Base-by-base conservation (phyloP, 495 filamentous ascomycete species). In the Chaetomidium leptoderma region DNA sequence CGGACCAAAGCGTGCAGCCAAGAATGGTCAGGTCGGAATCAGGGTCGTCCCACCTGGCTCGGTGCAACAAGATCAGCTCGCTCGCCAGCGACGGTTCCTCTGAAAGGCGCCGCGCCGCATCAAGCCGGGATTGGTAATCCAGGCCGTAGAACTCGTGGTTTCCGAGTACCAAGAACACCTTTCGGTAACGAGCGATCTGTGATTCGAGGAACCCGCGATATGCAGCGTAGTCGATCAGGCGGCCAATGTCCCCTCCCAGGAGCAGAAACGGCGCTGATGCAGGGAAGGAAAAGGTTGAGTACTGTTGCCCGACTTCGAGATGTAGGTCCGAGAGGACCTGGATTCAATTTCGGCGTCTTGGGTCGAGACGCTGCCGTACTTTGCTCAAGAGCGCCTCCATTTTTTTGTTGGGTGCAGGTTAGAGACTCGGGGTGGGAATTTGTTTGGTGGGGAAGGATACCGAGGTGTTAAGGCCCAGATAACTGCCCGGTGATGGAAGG, bases 251-350 rank as follows among this genome's bases (percentile, higher is more conserved):
- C 14, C 83, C 82, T 0, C 77, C 80, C 0, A 86, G 73, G 24
- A 85, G 72, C 6, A 86, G 74, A 63, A 77, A 70, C 29, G 76
- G 68, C 0, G 81, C 75, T 13, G 66, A 64, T 2, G 67, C 63
- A 0, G 81, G 76, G 24, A 84, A 72, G 47, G 74, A 63, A 47
- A 70, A 83, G 2, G 72, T 68, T 6, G 62, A 51, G 53, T 84
- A 84, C 65, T 81, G 78, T 43, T 74, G 70, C 6, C 73, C 74
- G 19, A 82, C 51, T 55, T 84, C 81, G 0, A 84, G 78, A 63
- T 85, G 81, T 0, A 84, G 78, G 52, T 85, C 88, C 17, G 83
- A 88, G 60, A 81, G 88, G 29, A 83, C 85, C 67, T 91, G 90
- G 71, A 87, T 17, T 17, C n/a, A n/a, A n/a, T n/a, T n/a, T n/a